Evolutionary conservation across 2,329 filamentous ascomycete genomes (phyloP).

Genomic region (Ophiocordyceps camponoti-floridani): DNA sequence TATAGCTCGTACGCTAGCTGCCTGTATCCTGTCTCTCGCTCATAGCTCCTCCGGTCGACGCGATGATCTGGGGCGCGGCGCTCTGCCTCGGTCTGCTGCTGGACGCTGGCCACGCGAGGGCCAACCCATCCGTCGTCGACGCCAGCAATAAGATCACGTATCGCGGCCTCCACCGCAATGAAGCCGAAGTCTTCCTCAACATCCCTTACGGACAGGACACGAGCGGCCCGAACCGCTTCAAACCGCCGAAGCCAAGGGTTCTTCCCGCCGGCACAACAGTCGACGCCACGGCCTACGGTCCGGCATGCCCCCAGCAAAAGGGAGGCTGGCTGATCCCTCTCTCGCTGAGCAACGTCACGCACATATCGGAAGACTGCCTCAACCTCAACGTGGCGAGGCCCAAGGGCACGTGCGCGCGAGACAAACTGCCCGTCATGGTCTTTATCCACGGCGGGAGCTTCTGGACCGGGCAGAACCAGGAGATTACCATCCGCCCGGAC

Average conservation of each 20-base stretch:
- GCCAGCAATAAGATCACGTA: conserved; percentile 17
- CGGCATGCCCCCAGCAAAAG: conserved; percentile 24
- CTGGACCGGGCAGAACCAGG: conserved; percentile 12
- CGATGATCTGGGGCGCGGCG: neutral
- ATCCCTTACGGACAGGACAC: conserved; percentile 29
- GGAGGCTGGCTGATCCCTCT: conserved; percentile 12
- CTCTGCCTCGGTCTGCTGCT: neutral
- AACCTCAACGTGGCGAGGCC: conserved; percentile 17
- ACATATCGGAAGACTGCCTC: conserved; percentile 18
- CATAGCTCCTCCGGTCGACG: no score
- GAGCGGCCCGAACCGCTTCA: conserved; percentile 24
- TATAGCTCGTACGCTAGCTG: no score
- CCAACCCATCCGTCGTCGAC: conserved; percentile 4
- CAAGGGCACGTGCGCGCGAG: conserved; percentile 4
- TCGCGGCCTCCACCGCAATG: conserved; percentile 21
- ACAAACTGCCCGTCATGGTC: conserved; percentile 17
- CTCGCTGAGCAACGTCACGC: conserved; percentile 17
- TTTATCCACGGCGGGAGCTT: conserved; percentile 17
- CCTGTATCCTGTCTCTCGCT: no score
- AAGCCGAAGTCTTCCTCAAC: conserved; percentile 27
- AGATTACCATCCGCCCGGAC: conserved; percentile 20
- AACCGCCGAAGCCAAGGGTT: conserved; percentile 19
- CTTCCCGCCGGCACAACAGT: conserved; percentile 14
- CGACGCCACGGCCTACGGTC: conserved; percentile 20
- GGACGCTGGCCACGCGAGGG: neutral